phyloP scores from a whole-genome alignment of 129 eudicot species.

The Tagetes erecta region DNA sequence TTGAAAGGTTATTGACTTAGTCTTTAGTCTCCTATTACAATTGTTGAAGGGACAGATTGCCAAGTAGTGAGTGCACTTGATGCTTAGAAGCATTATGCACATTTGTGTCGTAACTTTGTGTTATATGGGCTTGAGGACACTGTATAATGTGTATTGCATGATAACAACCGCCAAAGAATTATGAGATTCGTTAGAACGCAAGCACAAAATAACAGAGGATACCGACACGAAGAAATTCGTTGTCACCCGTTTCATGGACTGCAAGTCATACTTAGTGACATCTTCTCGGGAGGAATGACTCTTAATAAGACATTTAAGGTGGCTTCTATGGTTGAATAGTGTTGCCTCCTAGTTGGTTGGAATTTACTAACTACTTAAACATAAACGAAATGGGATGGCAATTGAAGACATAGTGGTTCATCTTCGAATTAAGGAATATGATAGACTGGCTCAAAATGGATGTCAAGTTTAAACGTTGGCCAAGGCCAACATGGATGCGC shows the following conservation, averaged over 20 bases:
- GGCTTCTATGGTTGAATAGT: background rate
- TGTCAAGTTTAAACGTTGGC: too few relatives aligned
- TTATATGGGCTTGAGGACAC: background rate
- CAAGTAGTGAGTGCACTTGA: background rate
- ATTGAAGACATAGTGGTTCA: constrained; percentile 1
- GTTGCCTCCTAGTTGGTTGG: background rate
- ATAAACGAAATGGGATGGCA: background rate
- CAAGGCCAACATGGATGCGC: background rate
- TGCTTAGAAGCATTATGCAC: background rate
- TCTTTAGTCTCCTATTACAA: background rate
- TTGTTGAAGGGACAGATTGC: background rate
- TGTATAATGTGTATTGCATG: background rate
- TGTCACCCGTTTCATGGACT: background rate
- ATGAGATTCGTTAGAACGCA: background rate
- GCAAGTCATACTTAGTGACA: background rate
- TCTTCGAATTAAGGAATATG: background rate
- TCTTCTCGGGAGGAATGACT: too few relatives aligned
- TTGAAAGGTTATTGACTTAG: background rate
- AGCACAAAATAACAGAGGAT: background rate
- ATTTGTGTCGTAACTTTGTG: background rate
- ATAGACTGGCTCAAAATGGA: background rate
- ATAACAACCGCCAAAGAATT: background rate
- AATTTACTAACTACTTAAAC: background rate
- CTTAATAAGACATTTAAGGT: background rate
- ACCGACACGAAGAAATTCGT: background rate